Conservation (phyloP, 768 basidiomycete species). For the Boletus rubroflammeus region DNA sequence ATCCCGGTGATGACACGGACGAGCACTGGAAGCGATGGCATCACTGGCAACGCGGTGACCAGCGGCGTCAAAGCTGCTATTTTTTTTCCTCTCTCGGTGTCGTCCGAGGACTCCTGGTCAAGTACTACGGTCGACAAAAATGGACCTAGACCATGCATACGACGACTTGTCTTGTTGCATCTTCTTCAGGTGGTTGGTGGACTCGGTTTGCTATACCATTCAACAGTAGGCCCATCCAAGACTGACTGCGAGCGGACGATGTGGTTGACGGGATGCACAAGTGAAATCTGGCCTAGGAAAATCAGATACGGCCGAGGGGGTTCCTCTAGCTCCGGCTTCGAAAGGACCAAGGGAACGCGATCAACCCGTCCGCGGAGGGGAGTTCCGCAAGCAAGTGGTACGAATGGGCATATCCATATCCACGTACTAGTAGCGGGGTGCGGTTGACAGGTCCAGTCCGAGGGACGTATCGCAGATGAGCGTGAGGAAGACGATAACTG, state of each 20-base stretch:
- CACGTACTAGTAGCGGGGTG: slow-evolving; percentile 1
- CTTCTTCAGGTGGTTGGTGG: neutral
- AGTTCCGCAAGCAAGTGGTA: slow-evolving; percentile 4
- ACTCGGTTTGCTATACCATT: neutral
- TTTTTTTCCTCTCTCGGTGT: neutral
- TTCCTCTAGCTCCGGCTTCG: slow-evolving; percentile 13
- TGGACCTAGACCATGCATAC: neutral
- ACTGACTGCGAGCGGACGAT: neutral
- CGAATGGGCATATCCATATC: neutral
- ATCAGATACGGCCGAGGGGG: slow-evolving; percentile 4
- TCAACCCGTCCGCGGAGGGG: slow-evolving; percentile 27
- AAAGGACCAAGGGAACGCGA: slow-evolving; percentile 14
- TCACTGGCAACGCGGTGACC: slow-evolving; percentile 1
- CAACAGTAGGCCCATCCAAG: neutral
- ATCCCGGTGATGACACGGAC: neutral
- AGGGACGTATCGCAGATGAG: slow-evolving; percentile 15
- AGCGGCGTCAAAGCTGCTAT: neutral
- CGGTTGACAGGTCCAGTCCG: slow-evolving; percentile 12
- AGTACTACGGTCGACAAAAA: neutral
- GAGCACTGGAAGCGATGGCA: neutral
- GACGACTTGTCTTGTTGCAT: neutral
- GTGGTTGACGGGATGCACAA: slow-evolving; percentile 5
- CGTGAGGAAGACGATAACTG: slow-evolving; percentile 17
- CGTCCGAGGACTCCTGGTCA: neutral
- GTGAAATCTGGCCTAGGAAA: slow-evolving; percentile 2